Conservation (phyloP, 2,329 filamentous ascomycete species). For the Pyrenochaeta sp. region DNA sequence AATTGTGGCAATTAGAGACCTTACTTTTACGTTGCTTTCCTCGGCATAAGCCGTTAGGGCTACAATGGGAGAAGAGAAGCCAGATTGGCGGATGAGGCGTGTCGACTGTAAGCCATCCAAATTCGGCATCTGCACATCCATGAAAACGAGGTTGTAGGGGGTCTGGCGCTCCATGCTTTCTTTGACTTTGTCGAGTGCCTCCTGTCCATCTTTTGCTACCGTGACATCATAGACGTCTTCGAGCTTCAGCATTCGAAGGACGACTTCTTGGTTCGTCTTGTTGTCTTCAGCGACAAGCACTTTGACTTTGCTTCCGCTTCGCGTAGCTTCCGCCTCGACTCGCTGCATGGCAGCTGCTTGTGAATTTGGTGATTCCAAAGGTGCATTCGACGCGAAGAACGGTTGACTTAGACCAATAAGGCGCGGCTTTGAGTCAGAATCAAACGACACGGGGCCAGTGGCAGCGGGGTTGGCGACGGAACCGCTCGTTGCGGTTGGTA, state of each 20-base stretch:
- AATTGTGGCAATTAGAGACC: constrained; percentile 37
- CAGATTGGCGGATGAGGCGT: constrained; percentile 82
- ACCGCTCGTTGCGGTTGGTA: constrained; percentile 40
- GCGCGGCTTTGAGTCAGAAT: constrained; percentile 75
- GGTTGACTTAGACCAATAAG: constrained; percentile 84
- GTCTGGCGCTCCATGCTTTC: constrained; percentile 77
- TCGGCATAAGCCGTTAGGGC: constrained; percentile 90
- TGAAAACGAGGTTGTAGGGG: constrained; percentile 88
- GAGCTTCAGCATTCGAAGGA: constrained; percentile 74
- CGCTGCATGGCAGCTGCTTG: constrained; percentile 72
- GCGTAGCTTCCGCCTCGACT: constrained; percentile 68
- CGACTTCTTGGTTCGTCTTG: constrained; percentile 57
- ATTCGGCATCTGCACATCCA: constrained; percentile 96
- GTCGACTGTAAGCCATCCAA: constrained; percentile 90
- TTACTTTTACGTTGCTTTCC: constrained; percentile 86
- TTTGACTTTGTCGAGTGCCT: constrained; percentile 87
- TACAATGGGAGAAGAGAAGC: constrained; percentile 87
- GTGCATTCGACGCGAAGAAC: constrained; percentile 69
- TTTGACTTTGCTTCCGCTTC: constrained; percentile 69
- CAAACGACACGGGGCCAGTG: constrained; percentile 53
- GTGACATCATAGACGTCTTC: constrained; percentile 88
- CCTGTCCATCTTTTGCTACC: constrained; percentile 77
- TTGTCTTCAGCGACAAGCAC: constrained; percentile 88
- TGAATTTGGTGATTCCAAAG: constrained; percentile 63
- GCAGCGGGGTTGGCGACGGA: constrained; percentile 25